These are phyloP conservation scores for Elongisporangium anandrum DNA, from an alignment of 352 stramenopile species.

Conservation along the genomic window DNA sequence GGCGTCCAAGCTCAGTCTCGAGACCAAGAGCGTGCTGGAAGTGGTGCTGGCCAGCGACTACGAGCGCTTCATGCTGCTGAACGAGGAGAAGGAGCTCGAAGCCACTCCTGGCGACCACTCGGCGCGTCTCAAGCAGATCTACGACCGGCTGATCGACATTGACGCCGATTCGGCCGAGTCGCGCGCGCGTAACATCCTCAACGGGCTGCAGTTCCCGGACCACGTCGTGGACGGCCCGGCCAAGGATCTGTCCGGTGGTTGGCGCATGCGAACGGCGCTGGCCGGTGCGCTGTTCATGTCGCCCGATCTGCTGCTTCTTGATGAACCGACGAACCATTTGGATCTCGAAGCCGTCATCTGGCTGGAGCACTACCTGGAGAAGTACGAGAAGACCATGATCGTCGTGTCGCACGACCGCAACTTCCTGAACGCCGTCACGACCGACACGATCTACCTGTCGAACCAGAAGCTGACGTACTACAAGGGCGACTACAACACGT, in stretches of 20 bases:
- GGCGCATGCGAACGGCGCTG: slow-evolving; percentile 93
- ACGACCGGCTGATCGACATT: slow-evolving; percentile 87
- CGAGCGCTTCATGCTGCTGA: slow-evolving; percentile 88
- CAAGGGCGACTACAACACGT: slow-evolving; percentile 96
- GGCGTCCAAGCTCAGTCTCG: slow-evolving; percentile 74
- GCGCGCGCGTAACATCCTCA: slow-evolving; percentile 89
- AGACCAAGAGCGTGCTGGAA: slow-evolving; percentile 88
- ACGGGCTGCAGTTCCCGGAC: slow-evolving; percentile 92
- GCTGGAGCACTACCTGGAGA: slow-evolving; percentile 89
- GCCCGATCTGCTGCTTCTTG: slow-evolving; percentile 93
- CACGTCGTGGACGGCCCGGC: slow-evolving; percentile 89
- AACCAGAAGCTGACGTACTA: slow-evolving; percentile 91
- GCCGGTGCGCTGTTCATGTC: slow-evolving; percentile 94
- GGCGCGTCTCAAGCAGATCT: slow-evolving; percentile 70
- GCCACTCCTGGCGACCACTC: slow-evolving; percentile 35
- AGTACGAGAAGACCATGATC: slow-evolving; percentile 92
- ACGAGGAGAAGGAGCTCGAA: slow-evolving; percentile 91
- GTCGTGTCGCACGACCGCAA: slow-evolving; percentile 95
- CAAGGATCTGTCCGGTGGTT: slow-evolving; percentile 91
- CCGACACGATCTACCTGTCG: slow-evolving; percentile 94
- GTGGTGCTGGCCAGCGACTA: slow-evolving; percentile 94
- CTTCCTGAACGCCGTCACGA: slow-evolving; percentile 96
- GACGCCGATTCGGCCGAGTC: slow-evolving; percentile 89
- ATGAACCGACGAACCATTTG: slow-evolving; percentile 93
- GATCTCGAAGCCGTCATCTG: slow-evolving; percentile 91